Evolutionary conservation across 2,329 filamentous ascomycete genomes (phyloP), one percentile per base, ranked within the genome.

Genomic region (Fusarium duplospermum): DNA sequence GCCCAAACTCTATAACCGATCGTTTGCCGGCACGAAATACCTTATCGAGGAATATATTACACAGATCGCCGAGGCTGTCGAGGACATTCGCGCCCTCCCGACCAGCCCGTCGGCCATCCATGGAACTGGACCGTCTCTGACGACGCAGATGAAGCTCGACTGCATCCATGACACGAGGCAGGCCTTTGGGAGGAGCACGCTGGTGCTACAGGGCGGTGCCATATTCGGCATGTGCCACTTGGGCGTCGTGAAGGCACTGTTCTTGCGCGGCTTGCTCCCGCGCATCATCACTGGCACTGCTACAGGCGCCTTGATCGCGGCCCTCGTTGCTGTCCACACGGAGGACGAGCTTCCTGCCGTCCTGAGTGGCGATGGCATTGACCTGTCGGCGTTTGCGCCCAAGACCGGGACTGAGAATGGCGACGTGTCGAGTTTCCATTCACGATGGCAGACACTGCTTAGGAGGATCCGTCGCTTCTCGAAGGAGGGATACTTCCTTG

Each of bases 211-310:
- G 81, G 95, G 95, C 57, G 95, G 96, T 16, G 93, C 94, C 47
- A 96, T 97, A 67, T 98, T 98, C 78, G 95, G 95, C 2, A 84
- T 98, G 11, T 98, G 94, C 77, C 96, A 98, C 82, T 82, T 98
- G 6, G 95, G 95, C 8, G 94, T 98, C 7, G 93, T 97, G 42
- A 97, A 96, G 80, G 95, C 95, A 2, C 85, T 98, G 45, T 94
- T 95, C 82, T 84, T 95, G 38, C 90, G 93, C 31, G 94, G 94
- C 0, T 84, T 98, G 18, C 86, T 98, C 54, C 96, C 96, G 5
- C 90, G 94, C 50, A 97, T 98, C 77, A 95, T 98, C 76, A 94
- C 94, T 0, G 96, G 96, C 10, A 97, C 94, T 1, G 95, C 93
- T 5, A 97, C 94, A 0, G 96, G 96, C 16, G 96, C 95, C 10